Evolutionary conservation across 495 filamentous ascomycete genomes (phyloP), one percentile per base, ranked within the genome.

Genomic region (Monascus purpureus): DNA sequence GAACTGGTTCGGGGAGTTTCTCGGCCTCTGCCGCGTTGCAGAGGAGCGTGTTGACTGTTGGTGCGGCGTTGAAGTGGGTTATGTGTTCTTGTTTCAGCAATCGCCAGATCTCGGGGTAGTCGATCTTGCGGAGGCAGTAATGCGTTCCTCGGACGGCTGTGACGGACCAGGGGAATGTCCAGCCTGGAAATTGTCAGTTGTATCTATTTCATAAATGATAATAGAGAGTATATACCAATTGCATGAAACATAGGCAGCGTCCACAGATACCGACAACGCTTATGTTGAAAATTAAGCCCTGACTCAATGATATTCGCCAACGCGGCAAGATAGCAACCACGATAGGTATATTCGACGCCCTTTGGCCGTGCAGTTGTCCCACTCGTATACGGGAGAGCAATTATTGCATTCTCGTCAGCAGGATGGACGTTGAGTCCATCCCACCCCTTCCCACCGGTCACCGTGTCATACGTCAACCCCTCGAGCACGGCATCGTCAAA

Each of bases 211-310:
- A 7, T 25, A 6, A 25, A 25, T 25, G n/a, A n/a, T n/a, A 25
- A n/a, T n/a, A 25, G 22, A 6, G 22, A 25, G 7, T 7, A 6
- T 25, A 25, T 37, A 49, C 87, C 87, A 44, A 80, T 73, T 14
- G 90, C 90, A 62, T 97, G 90, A 49, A 97, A 97, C 85, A 95
- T 90, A 1, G 86, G 86, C 30, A 95, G 52, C 17, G 79, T 95
- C 86, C 86, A 95, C 22, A 95, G 63, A 60, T 92, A 95, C 38
- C 72, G 72, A 52, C 78, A 82, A 32, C 81, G 57, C 11, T 74
- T 77, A 1, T 49, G 52, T 32, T 73, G 59, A 25, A 61, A 68
- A 50, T 90, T 93, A 24, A 97, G 60, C 0, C 82, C 80, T 7
- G 80, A 83, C 53, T 97, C 90, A 27, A 96, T 72, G 4, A 95